Conservation (phyloP, 768 basidiomycete genomes). For the Sistotremastrum niveocremeum region DNA sequence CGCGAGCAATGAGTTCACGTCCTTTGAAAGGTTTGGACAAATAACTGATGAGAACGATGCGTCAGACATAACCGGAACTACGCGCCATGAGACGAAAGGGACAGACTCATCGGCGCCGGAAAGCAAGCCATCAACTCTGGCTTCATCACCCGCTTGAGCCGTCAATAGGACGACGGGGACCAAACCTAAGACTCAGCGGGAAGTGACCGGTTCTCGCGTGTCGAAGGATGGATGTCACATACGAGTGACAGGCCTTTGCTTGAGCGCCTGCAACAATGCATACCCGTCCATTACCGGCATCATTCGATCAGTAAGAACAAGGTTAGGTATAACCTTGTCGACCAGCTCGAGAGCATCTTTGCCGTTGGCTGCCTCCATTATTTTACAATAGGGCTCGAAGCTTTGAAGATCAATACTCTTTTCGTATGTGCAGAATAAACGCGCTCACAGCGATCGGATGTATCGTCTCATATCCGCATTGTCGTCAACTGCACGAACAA, state of each 20-base stretch:
- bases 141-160: slow-evolving; percentile 22
- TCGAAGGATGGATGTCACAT: too few relatives aligned
- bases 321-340: slow-evolving; percentile 11
- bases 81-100: background rate
- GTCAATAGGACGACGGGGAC: slow-evolving; percentile 22
- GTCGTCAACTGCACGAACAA: slow-evolving; percentile 13
- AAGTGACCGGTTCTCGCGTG: too few relatives aligned
- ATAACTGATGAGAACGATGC: slow-evolving; percentile 11
- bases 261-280: too few relatives aligned
- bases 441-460: slow-evolving; percentile 14
- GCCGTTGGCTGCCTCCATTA: slow-evolving; percentile 20
- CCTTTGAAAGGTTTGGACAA: slow-evolving; percentile 26
- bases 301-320: slow-evolving; percentile 22
- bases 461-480: slow-evolving; percentile 19
- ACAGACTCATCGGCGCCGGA: slow-evolving; percentile 24
- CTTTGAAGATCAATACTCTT: slow-evolving; percentile 3
- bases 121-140: slow-evolving; percentile 11
- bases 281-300: slow-evolving; percentile 12
- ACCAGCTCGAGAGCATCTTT: slow-evolving; percentile 13
- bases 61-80: too few relatives aligned
- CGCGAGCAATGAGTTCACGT: slow-evolving; percentile 25
- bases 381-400: slow-evolving; percentile 19
- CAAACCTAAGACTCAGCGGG: background rate
- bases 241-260: too few relatives aligned
- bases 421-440: slow-evolving; percentile 6